Evolutionary conservation across 768 basidiomycete species (phyloP).

Genomic region (Daedaleopsis nitida): DNA sequence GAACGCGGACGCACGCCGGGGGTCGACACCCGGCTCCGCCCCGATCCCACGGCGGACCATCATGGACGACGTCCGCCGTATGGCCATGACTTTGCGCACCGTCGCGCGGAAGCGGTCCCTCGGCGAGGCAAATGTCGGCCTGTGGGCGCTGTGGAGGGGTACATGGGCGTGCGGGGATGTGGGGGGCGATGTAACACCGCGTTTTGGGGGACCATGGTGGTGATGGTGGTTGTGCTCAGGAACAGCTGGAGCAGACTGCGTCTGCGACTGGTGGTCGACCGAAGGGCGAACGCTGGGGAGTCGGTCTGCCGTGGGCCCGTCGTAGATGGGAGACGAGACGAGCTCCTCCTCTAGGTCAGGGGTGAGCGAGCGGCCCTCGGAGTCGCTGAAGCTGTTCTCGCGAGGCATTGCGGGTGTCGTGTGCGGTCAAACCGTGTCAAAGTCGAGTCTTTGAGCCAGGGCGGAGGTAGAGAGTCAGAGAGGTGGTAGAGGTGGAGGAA

Average conservation of each 20-base stretch:
- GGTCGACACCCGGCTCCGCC: constrained; percentile 74
- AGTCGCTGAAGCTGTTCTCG: constrained; percentile 69
- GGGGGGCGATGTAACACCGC: background rate
- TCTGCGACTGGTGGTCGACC: background rate
- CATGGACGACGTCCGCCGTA: constrained; percentile 54
- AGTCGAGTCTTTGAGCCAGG: background rate
- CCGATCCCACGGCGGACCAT: constrained; percentile 46
- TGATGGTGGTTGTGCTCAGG: background rate
- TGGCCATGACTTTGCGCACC: constrained; percentile 63
- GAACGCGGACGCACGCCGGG: constrained; percentile 58
- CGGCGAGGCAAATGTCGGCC: constrained; percentile 34
- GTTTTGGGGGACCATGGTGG: background rate
- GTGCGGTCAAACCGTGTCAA: background rate
- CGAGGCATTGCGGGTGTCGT: constrained; percentile 49
- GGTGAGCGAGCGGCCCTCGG: constrained; percentile 64
- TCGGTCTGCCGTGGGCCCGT: constrained; percentile 3
- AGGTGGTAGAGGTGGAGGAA: background rate
- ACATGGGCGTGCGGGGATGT: background rate
- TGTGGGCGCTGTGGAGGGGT: constrained; percentile 7
- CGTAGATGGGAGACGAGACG: constrained; percentile 14
- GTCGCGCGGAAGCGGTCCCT: constrained; percentile 54
- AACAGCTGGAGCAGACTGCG: constrained; percentile 10
- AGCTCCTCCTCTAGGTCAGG: constrained; percentile 58
- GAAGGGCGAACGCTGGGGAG: background rate
- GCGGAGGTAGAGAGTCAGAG: background rate